Percentiles rank a stretch among this genome's conserved stretches.
Conservation (phyloP, 1,284 basidiomycete genomes). For the Ustilago shanxiensis region DNA sequence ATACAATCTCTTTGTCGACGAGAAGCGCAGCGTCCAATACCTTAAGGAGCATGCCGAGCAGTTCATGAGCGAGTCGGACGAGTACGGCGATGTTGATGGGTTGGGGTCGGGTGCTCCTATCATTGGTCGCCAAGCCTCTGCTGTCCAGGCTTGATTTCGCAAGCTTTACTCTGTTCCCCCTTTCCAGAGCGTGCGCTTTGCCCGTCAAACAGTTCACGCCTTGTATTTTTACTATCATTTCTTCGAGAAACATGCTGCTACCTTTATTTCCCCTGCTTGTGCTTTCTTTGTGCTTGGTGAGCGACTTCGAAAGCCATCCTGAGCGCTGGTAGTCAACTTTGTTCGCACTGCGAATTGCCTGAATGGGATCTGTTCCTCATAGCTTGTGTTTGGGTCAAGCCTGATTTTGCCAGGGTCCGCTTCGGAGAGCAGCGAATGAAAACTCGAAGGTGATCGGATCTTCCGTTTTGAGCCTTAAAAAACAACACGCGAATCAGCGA, state of each 20-base stretch:
- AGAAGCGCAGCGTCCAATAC: constrained; percentile 93
- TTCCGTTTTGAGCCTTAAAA: constrained; percentile 8
- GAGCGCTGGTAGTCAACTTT: no score
- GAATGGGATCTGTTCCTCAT: neutral
- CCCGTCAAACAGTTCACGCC: neutral
- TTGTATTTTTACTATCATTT: constrained; percentile 38
- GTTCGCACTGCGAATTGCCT: no score
- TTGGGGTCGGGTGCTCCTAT: constrained; percentile 35
- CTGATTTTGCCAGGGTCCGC: neutral
- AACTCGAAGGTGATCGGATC: constrained; percentile 40
- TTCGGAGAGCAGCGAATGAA: neutral
- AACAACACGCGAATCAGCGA: constrained; percentile 25
- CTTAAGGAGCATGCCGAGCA: constrained; percentile 83
- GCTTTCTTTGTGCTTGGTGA: neutral
- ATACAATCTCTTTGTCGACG: constrained; percentile 87
- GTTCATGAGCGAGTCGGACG: constrained; percentile 71
- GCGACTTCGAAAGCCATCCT: no score
- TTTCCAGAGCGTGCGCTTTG: constrained; percentile 13
- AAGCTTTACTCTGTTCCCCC: neutral
- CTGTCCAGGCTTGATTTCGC: constrained; percentile 16
- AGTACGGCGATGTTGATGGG: constrained; percentile 47
- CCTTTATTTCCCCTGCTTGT: neutral
- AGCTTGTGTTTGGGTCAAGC: neutral
- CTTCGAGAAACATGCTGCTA: constrained; percentile 3
- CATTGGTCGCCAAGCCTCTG: constrained; percentile 34